These are phyloP conservation scores for Carex kokanica DNA, from an alignment of 176 grass and related monocot species.

Conservation along the genomic window DNA sequence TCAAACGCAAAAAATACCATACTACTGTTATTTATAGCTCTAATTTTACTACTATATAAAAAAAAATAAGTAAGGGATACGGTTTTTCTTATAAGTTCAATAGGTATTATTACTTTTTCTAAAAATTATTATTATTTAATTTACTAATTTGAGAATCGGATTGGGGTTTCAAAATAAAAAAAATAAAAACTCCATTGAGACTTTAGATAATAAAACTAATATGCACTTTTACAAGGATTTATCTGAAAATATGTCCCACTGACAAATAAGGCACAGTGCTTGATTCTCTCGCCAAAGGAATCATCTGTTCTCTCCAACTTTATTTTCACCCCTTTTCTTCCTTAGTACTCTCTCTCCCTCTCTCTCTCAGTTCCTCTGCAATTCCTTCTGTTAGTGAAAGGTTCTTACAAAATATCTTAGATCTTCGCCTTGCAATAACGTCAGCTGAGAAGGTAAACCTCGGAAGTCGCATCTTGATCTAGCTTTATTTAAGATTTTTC, in stretches of 20 bases:
- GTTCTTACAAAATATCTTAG: slow-evolving; percentile 9
- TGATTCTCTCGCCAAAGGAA: slow-evolving; percentile 29
- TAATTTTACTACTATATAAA: not conserved
- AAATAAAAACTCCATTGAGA: not conserved
- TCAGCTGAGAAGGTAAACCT: slow-evolving; percentile 6
- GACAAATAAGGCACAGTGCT: slow-evolving; percentile 26
- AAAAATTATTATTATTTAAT: not conserved
- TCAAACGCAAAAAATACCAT: not conserved
- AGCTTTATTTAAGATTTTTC: not conserved
- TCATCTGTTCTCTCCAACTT: not conserved
- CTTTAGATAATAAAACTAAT: not conserved
- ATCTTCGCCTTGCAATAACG: slow-evolving; percentile 21
- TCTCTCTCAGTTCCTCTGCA: not conserved
- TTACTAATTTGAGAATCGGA: no score
- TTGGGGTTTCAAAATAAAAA: not conserved
- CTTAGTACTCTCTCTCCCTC: not conserved
- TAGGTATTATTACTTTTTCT: no score
- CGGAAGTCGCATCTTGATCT: not conserved
- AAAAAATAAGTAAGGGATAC: not conserved
- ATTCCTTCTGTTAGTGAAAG: not conserved
- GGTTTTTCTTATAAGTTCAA: not conserved
- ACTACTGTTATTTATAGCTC: not conserved
- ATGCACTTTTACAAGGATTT: not conserved
- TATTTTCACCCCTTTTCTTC: not conserved
- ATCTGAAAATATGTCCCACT: not conserved